These are phyloP conservation scores for Arabidopsis lyrata DNA, from an alignment of 441 rosid genomes.

Conservation along the genomic window DNA sequence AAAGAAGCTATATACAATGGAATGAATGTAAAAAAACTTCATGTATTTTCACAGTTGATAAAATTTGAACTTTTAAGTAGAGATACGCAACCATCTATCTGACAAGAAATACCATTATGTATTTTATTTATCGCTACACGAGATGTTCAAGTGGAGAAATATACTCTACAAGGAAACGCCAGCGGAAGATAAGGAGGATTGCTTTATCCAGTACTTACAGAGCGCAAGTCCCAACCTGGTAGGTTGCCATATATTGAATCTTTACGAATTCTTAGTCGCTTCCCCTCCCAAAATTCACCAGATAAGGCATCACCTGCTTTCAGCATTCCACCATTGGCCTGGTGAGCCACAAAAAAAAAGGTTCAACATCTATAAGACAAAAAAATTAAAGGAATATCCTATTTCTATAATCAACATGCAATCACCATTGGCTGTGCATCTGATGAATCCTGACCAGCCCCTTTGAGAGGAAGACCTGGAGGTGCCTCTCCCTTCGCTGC, in stretches of 20 bases:
- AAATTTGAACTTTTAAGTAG: not conserved
- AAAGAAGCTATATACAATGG: not conserved
- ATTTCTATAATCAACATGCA: slow-evolving; percentile 16
- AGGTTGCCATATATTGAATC: slow-evolving; percentile 82
- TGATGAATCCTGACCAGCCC: slow-evolving; percentile 97
- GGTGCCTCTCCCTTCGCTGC: slow-evolving; percentile 99
- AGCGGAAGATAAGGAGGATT: slow-evolving; percentile 1
- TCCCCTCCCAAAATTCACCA: slow-evolving; percentile 92
- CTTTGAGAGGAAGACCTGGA: slow-evolving; percentile 97
- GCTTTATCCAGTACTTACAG: slow-evolving; percentile 71
- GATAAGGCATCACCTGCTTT: slow-evolving; percentile 92
- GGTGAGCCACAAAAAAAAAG: slow-evolving; percentile 34
- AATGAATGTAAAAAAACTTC: not conserved
- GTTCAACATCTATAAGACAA: slow-evolving; percentile 2
- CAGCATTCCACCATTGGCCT: slow-evolving; percentile 85
- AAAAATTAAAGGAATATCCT: not conserved
- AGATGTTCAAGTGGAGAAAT: slow-evolving; percentile 11
- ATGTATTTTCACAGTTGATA: not conserved
- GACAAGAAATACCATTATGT: not conserved
- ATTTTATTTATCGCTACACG: not conserved
- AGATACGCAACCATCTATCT: not conserved
- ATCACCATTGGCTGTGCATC: slow-evolving; percentile 83
- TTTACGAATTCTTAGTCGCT: slow-evolving; percentile 86
- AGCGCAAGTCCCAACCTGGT: slow-evolving; percentile 96
- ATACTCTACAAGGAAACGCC: slow-evolving; percentile 1